Percentiles rank a stretch among this genome's conserved stretches.
Evolutionary conservation across 2,329 filamentous ascomycete species (phyloP).

Genomic region (Aspergillus tanneri): DNA sequence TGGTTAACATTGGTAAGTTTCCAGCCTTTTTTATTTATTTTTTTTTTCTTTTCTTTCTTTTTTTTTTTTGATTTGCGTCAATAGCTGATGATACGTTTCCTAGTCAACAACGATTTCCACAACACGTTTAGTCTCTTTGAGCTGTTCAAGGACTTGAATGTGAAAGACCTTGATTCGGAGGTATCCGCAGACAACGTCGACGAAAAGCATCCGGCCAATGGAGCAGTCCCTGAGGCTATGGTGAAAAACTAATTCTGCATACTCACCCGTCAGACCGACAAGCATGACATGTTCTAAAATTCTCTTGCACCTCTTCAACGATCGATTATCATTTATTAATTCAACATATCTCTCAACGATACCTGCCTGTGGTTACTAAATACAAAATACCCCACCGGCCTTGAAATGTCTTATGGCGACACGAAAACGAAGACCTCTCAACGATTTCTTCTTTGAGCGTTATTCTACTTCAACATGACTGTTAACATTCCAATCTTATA

Average conservation of each 20-base stretch:
- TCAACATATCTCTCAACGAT: constrained; percentile 43
- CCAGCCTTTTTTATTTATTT: constrained; percentile 5
- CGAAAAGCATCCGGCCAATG: constrained; percentile 24
- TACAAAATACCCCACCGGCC: constrained; percentile 11
- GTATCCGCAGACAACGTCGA: constrained; percentile 20
- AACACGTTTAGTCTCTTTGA: constrained; percentile 77
- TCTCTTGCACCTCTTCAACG: constrained; percentile 14
- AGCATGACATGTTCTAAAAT: constrained; percentile 12
- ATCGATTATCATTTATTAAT: constrained; percentile 27
- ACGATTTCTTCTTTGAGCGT: constrained; percentile 43
- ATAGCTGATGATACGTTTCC: constrained; percentile 23
- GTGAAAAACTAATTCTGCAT: constrained; percentile 26
- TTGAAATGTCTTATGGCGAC: constrained; percentile 38
- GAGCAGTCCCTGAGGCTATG: constrained; percentile 13
- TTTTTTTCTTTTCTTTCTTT: too few relatives aligned
- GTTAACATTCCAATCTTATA: constrained; percentile 33
- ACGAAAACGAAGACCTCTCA: constrained; percentile 43
- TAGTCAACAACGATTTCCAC: constrained; percentile 98
- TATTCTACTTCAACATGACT: constrained; percentile 40
- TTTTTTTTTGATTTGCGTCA: too few relatives aligned
- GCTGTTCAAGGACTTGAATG: constrained; percentile 71
- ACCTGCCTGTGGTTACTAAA: constrained; percentile 19
- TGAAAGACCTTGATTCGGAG: constrained; percentile 40
- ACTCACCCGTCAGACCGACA: constrained; percentile 5
- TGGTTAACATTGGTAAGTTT: constrained; percentile 85